Evolutionary conservation across 1,284 basidiomycete genomes (phyloP).

Genomic region (Ustanciosporium gigantosporum): DNA sequence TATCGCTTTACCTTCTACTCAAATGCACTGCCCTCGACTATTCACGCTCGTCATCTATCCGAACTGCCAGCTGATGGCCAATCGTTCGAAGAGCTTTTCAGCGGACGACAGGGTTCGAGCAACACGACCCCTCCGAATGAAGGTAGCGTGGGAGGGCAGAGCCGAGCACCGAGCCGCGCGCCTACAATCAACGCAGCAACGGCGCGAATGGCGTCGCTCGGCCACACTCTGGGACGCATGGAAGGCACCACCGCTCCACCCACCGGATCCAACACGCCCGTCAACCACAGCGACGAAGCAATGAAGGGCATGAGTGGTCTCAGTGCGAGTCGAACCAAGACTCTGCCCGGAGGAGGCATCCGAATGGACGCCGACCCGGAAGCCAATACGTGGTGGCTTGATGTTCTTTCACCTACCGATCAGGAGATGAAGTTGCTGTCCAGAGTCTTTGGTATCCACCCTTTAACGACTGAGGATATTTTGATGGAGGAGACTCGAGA

Average conservation of each 20-base stretch:
- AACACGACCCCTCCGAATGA: conserved; percentile 28
- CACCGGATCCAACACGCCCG: conserved; percentile 48
- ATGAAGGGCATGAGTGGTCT: conserved; percentile 18
- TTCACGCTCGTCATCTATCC: conserved; percentile 87
- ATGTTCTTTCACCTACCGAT: conserved; percentile 90
- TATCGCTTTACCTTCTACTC: conserved; percentile 99
- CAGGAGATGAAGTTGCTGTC: conserved; percentile 97
- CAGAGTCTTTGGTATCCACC: conserved; percentile 82
- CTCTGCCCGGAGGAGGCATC: conserved; percentile 51
- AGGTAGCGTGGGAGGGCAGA: conserved; percentile 15
- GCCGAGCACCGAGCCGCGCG: conserved; percentile 34
- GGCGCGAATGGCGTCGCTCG: conserved; percentile 32
- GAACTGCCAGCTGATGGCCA: conserved; percentile 94
- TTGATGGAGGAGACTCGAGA: conserved; percentile 99
- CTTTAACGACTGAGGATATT: conserved; percentile 98
- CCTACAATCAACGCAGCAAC: conserved; percentile 32
- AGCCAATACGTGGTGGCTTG: conserved; percentile 94
- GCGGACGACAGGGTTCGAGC: conserved; percentile 63
- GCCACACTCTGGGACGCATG: conserved; percentile 29
- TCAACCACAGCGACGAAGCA: conserved; percentile 11
- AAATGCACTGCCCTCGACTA: conserved; percentile 86
- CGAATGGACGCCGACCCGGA: conserved; percentile 65
- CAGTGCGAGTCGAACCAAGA: conserved; percentile 21
- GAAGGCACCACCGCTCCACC: conserved; percentile 50
- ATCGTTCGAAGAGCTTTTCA: conserved; percentile 87